Evolutionary conservation across 2,329 filamentous ascomycete genomes (phyloP).

Genomic region (Penicillium polonicum): DNA sequence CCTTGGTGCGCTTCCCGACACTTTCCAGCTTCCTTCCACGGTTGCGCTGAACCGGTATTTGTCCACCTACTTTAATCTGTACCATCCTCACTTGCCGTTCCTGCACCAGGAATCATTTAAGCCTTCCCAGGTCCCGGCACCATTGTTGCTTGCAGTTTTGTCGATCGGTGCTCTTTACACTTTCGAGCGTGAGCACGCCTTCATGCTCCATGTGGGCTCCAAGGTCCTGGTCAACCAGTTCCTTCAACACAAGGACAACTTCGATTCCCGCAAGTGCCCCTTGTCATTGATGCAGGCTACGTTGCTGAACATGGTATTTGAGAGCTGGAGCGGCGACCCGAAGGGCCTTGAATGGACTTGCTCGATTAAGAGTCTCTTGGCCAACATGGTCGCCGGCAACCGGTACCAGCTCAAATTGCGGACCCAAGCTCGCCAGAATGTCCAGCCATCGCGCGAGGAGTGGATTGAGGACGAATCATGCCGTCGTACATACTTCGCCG

Average conservation of each 20-base stretch:
- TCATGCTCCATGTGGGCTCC: conserved; percentile 94
- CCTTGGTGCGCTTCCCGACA: conserved; percentile 79
- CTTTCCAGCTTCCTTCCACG: conserved; percentile 81
- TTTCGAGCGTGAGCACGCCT: conserved; percentile 95
- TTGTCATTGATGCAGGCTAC: conserved; percentile 98
- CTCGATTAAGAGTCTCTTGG: conserved; percentile 95
- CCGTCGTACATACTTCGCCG: conserved; percentile 93
- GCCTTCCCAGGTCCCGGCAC: conserved; percentile 74
- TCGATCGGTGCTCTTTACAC: conserved; percentile 96
- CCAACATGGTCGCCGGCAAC: conserved; percentile 98
- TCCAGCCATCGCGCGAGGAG: conserved; percentile 74
- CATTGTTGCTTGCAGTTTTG: conserved; percentile 81
- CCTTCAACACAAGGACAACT: conserved; percentile 96
- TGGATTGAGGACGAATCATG: conserved; percentile 98
- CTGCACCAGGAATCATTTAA: conserved; percentile 89
- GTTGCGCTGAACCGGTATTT: conserved; percentile 85
- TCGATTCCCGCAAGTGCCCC: conserved; percentile 95
- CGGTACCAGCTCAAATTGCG: conserved; percentile 94
- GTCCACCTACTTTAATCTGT: conserved; percentile 93
- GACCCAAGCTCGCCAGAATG: conserved; percentile 77
- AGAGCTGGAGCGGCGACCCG: conserved; percentile 97
- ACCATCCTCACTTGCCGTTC: conserved; percentile 96
- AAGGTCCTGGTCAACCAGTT: conserved; percentile 98
- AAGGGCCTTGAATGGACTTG: conserved; percentile 98
- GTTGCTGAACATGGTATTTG: conserved; percentile 96